A percentile compares a stretch with the other conserved stretches of the same genome.
phyloP scores from a whole-genome alignment of 176 grass and related monocot genomes.

The Cocos nucifera region DNA sequence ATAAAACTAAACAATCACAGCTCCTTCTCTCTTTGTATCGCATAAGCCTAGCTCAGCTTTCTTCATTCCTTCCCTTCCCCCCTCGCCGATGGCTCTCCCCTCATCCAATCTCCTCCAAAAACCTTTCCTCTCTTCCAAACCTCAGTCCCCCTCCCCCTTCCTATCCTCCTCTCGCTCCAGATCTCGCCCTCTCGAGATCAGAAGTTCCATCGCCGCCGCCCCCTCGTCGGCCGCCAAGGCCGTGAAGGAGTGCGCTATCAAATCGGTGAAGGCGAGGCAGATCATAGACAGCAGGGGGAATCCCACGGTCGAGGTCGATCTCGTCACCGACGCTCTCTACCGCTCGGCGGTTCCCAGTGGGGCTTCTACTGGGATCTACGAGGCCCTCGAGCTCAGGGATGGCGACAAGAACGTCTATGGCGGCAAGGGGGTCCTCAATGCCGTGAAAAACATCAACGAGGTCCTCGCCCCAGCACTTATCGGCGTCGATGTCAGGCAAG shows the following conservation, averaged over 20 bases:
- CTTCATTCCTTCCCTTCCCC: neutral
- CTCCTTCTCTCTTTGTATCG: no score
- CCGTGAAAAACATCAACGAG: constrained; percentile 87
- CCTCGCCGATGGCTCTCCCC: constrained; percentile 8
- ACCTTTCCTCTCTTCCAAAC: constrained; percentile 34
- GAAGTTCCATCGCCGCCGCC: constrained; percentile 30
- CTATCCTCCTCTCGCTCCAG: neutral
- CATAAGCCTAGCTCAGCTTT: no score
- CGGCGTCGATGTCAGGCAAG: constrained; percentile 78
- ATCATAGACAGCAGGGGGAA: constrained; percentile 96
- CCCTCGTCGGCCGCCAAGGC: constrained; percentile 10
- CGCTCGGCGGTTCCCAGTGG: constrained; percentile 90
- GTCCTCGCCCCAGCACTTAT: constrained; percentile 73
- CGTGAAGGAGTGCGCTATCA: constrained; percentile 27
- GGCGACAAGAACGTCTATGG: constrained; percentile 79
- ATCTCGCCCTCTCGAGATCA: constrained; percentile 23
- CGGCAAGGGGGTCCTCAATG: constrained; percentile 80
- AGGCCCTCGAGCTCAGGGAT: constrained; percentile 85
- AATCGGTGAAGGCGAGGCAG: constrained; percentile 81
- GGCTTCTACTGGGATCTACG: constrained; percentile 91
- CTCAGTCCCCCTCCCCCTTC: constrained; percentile 17
- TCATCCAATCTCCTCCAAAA: constrained; percentile 24
- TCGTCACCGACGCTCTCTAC: constrained; percentile 61
- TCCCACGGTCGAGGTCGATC: constrained; percentile 95
- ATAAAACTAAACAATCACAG: no score